These are phyloP conservation scores for Clitopilus passeckerianus DNA, from an alignment of 768 basidiomycete species.

Conservation along the genomic window DNA sequence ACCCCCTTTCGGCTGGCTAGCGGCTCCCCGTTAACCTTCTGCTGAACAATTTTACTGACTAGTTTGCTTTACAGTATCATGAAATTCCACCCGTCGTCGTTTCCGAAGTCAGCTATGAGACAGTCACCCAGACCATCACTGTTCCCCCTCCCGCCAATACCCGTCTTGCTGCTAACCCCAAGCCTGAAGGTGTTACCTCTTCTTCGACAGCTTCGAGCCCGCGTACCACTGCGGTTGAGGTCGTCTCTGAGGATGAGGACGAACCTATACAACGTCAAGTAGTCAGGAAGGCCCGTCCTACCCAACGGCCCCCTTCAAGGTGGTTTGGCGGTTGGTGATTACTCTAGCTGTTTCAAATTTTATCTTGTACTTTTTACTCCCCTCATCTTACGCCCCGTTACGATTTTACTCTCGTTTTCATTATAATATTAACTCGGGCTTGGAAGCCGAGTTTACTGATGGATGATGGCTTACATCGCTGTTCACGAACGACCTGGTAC, in stretches of 20 bases:
- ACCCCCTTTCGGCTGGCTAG: slow-evolving; percentile 29
- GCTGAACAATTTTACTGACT: slow-evolving; percentile 21
- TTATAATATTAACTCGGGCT: slow-evolving; percentile 1
- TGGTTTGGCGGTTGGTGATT: slow-evolving; percentile 60
- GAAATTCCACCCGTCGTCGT: slow-evolving; percentile 43
- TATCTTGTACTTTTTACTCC: slow-evolving; percentile 25
- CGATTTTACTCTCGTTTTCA: not conserved
- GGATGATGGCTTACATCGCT: not conserved
- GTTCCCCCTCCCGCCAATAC: slow-evolving; percentile 77
- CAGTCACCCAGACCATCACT: slow-evolving; percentile 61
- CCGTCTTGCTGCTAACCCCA: slow-evolving; percentile 67
- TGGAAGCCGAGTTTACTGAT: not conserved
- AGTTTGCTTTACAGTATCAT: slow-evolving; percentile 26
- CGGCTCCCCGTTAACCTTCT: slow-evolving; percentile 22
- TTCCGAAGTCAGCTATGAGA: slow-evolving; percentile 45
- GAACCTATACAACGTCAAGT: slow-evolving; percentile 34
- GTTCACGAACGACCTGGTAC: not conserved
- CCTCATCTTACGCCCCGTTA: not conserved
- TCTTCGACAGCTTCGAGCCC: slow-evolving; percentile 59
- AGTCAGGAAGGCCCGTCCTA: slow-evolving; percentile 38
- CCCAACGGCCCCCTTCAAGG: slow-evolving; percentile 45
- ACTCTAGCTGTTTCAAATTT: slow-evolving; percentile 16
- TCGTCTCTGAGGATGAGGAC: slow-evolving; percentile 55
- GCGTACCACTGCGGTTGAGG: slow-evolving; percentile 69
- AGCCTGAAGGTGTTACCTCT: slow-evolving; percentile 59